Conservation (phyloP, 2,329 filamentous ascomycete genomes). For the Penicillium sp. region DNA sequence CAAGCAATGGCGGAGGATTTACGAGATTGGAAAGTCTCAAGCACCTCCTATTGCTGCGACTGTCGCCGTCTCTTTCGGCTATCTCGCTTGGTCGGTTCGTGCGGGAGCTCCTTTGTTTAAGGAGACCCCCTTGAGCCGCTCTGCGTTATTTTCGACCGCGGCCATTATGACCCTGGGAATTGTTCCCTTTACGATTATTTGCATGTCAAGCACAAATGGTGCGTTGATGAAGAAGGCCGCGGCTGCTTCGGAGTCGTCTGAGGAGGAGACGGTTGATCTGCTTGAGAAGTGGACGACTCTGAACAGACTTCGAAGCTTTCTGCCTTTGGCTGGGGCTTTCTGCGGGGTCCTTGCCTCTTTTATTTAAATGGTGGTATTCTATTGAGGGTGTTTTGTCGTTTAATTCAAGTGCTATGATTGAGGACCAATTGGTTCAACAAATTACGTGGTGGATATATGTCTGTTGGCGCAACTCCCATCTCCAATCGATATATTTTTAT, state of each 20-base stretch:
- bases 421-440: background rate
- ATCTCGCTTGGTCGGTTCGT: constrained; percentile 30
- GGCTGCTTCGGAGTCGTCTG: constrained; percentile 3
- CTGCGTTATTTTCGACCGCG: constrained; percentile 26
- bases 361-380: background rate
- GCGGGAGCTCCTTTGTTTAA: constrained; percentile 11
- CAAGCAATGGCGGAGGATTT: constrained; percentile 19
- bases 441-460: background rate
- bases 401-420: background rate
- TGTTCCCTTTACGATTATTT: constrained; percentile 32
- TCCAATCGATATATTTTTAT: too few species aligned
- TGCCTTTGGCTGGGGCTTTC: constrained; percentile 21
- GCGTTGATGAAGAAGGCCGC: constrained; percentile 24
- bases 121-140: constrained; percentile 8
- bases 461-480: too few species aligned
- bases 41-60: constrained; percentile 27
- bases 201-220: constrained; percentile 32
- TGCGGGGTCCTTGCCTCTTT: constrained; percentile 16
- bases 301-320: constrained; percentile 20
- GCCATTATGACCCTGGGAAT: constrained; percentile 31
- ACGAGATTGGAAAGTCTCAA: constrained; percentile 20
- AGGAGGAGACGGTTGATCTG: constrained; percentile 15
- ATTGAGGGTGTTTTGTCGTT: too few species aligned
- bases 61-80: constrained; percentile 25
- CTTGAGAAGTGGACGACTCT: constrained; percentile 22